A percentile compares a stretch with the other conserved stretches of the same genome.
phyloP scores from a whole-genome alignment of 345 rosid genomes.

The Noccaea caerulescens region DNA sequence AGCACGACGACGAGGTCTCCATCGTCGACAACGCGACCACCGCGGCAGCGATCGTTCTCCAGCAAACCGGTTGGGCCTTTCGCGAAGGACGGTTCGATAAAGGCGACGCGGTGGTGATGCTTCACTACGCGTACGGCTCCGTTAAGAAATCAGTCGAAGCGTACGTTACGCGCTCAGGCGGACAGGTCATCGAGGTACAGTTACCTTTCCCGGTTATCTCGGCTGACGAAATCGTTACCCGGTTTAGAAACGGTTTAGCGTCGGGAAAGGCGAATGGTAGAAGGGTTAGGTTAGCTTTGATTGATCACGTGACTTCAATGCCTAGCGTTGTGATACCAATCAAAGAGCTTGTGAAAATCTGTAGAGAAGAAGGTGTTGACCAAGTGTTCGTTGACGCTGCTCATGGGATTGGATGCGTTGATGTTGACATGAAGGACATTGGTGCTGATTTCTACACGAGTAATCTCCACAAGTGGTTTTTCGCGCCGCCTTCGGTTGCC shows the following conservation, averaged over 20 bases:
- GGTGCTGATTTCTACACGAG: conserved; percentile 94
- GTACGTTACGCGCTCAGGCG: conserved; percentile 84
- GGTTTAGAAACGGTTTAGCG: conserved; percentile 63
- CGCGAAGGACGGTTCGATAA: conserved; percentile 60
- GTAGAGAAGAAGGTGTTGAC: conserved; percentile 88
- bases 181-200: conserved; percentile 77
- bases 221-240: conserved; percentile 58
- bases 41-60: conserved; percentile 83
- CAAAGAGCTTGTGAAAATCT: conserved; percentile 75
- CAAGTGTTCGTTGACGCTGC: conserved; percentile 94
- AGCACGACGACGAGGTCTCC: conserved; percentile 68
- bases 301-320: conserved; percentile 95
- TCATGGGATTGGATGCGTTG: conserved; percentile 87
- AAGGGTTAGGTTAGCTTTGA: conserved; percentile 80
- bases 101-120: conserved; percentile 85
- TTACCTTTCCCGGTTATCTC: conserved; percentile 84
- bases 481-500: conserved; percentile 90
- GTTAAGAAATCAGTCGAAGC: conserved; percentile 92
- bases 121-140: conserved; percentile 82
- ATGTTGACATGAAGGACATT: conserved; percentile 82
- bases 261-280: conserved; percentile 68
- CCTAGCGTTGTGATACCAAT: conserved; percentile 87
- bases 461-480: conserved; percentile 93
- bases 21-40: conserved; percentile 97
- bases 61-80: conserved; percentile 71